Conservation (phyloP, 2,329 filamentous ascomycete species). For the Gyromitra esculenta region DNA sequence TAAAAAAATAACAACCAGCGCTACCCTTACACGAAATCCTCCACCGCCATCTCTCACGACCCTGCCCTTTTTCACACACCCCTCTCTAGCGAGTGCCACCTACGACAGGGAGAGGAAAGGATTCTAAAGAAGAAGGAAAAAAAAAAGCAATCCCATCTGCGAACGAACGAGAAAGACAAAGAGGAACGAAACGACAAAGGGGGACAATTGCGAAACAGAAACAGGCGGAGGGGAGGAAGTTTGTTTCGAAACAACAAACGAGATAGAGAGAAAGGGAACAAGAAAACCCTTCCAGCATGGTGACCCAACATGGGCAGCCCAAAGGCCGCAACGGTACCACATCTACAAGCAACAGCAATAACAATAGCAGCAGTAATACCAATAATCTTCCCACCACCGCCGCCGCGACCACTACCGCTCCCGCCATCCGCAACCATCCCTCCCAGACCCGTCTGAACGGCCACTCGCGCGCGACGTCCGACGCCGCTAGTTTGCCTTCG, state of each 20-base stretch:
- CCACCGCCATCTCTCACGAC: neutral
- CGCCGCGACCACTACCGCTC: neutral
- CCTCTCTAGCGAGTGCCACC: neutral
- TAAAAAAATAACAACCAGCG: neutral
- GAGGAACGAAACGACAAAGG: constrained; percentile 1
- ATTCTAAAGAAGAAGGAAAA: neutral
- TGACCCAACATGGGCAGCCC: constrained; percentile 35
- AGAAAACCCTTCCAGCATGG: constrained; percentile 32
- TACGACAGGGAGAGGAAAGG: no score
- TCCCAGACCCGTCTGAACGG: constrained; percentile 8
- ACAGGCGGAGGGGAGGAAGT: neutral
- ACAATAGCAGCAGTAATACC: neutral
- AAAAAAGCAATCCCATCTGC: neutral
- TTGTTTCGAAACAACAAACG: constrained; percentile 1
- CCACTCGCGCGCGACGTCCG: constrained; percentile 34
- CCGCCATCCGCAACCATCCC: constrained; percentile 14
- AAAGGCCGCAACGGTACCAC: constrained; percentile 26
- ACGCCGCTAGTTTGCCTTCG: constrained; percentile 20
- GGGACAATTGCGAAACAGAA: neutral
- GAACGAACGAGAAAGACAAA: neutral
- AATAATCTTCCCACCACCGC: neutral
- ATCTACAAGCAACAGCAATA: neutral
- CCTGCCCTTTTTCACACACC: neutral
- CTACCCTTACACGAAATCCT: neutral
- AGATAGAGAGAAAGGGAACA: neutral